phyloP scores from a whole-genome alignment of 352 stramenopile species.

The Pythium folliculosum region DNA sequence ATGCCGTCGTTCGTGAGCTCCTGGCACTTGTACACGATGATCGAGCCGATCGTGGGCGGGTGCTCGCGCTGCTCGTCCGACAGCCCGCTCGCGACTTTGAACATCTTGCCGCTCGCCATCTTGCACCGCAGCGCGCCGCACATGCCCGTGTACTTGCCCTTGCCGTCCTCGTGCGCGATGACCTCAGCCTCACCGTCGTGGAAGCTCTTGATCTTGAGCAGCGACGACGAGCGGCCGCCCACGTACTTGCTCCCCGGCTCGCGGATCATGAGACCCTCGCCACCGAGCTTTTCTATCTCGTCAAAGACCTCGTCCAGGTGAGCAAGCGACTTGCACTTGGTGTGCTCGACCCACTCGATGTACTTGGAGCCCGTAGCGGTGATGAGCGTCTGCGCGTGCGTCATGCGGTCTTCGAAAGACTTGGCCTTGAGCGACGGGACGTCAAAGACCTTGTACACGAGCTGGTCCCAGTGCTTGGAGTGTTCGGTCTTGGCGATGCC shows the following conservation, averaged over 20 bases:
- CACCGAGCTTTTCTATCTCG: slow-evolving; percentile 59
- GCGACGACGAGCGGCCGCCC: slow-evolving; percentile 46
- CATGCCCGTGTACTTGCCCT: slow-evolving; percentile 67
- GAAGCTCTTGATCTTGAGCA: slow-evolving; percentile 84
- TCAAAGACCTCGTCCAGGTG: slow-evolving; percentile 60
- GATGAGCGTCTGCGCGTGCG: slow-evolving; percentile 35
- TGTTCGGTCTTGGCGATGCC: slow-evolving; percentile 59
- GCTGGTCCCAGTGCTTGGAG: slow-evolving; percentile 53
- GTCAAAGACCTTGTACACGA: slow-evolving; percentile 79
- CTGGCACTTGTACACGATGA: slow-evolving; percentile 83
- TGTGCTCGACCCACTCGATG: slow-evolving; percentile 67
- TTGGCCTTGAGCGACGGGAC: slow-evolving; percentile 43
- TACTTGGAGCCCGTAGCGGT: slow-evolving; percentile 33
- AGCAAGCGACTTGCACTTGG: slow-evolving; percentile 44
- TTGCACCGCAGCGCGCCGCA: slow-evolving; percentile 56
- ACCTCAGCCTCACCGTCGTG: slow-evolving; percentile 68
- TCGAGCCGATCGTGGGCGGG: slow-evolving; percentile 51
- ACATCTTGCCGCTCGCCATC: slow-evolving; percentile 70
- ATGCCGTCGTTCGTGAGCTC: slow-evolving; percentile 72
- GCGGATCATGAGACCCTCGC: slow-evolving; percentile 75
- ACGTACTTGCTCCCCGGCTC: slow-evolving; percentile 57
- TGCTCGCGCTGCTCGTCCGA: slow-evolving; percentile 55
- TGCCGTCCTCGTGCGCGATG: slow-evolving; percentile 64
- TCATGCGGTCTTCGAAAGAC: slow-evolving; percentile 65
- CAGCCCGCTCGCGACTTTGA: slow-evolving; percentile 70